A percentile compares a stretch with the other conserved stretches of the same genome.
Conservation (phyloP, 257 asterid genomes). For the Verbena officinalis region DNA sequence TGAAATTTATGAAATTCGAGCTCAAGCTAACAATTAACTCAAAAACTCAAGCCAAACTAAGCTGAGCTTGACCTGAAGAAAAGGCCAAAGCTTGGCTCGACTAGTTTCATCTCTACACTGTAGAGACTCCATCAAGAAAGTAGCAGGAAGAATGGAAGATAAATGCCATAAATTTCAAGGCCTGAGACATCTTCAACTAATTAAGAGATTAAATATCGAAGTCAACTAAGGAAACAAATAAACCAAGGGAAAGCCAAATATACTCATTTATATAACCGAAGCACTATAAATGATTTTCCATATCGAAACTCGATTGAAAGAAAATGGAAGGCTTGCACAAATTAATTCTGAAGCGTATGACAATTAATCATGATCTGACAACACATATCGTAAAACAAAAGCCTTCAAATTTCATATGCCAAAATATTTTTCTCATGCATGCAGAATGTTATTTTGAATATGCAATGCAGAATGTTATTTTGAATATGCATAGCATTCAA, state of each 20-base stretch:
- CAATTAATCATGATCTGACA: slow-evolving; percentile 4
- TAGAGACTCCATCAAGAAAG: too few relatives aligned
- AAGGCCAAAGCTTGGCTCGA: too few relatives aligned
- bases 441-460: slow-evolving; percentile 1
- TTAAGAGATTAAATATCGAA: not conserved
- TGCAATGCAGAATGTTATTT: not conserved
- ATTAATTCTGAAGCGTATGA: not conserved
- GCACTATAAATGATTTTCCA: not conserved
- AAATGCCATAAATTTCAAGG: not conserved
- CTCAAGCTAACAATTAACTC: too few relatives aligned
- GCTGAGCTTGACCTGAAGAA: too few relatives aligned
- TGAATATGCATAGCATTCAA: not conserved
- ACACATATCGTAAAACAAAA: slow-evolving; percentile 9
- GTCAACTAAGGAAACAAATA: not conserved
- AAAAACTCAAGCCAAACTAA: too few relatives aligned
- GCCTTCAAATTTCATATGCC: slow-evolving; percentile 10
- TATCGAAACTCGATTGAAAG: not conserved
- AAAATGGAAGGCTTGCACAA: not conserved
- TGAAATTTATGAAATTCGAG: too few relatives aligned
- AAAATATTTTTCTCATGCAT: not conserved
- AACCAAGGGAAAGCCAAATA: not conserved
- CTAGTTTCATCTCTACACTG: too few relatives aligned
- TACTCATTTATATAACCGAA: slow-evolving; percentile 5
- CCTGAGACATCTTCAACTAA: not conserved
- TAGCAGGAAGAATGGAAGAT: too few relatives aligned